Evolutionary conservation across 306 rosid species (phyloP).

Genomic region (Hippophae gyantsensis): DNA sequence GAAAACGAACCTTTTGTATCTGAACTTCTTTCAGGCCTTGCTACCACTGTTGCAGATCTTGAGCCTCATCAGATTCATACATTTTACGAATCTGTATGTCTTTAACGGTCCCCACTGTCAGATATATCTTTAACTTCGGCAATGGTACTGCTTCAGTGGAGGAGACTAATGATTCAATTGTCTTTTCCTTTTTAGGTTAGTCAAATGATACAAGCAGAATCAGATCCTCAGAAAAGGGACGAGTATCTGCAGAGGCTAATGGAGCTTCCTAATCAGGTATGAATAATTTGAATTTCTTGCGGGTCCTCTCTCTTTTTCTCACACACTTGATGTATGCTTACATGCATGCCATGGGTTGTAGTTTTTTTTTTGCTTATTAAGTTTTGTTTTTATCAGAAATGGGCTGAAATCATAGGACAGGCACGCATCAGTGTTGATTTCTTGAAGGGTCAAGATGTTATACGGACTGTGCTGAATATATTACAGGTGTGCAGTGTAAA

Average conservation of each 20-base stretch:
- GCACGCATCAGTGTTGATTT: conserved; percentile 81
- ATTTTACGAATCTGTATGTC: conserved; percentile 85
- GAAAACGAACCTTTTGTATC: conserved; percentile 95
- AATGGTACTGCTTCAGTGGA: background rate
- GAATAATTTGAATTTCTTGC: too few species aligned
- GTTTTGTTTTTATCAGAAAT: conserved; percentile 48
- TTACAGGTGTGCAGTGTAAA: conserved; percentile 51
- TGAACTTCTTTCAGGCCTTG: conserved; percentile 82
- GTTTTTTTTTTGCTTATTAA: background rate
- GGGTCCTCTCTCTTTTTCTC: too few species aligned
- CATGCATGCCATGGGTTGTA: too few species aligned
- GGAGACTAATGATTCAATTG: background rate
- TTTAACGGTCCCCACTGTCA: conserved; percentile 9
- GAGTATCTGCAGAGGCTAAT: conserved; percentile 85
- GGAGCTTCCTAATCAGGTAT: conserved; percentile 90
- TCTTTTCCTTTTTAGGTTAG: conserved; percentile 45
- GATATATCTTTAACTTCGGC: background rate
- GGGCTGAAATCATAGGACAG: conserved; percentile 89
- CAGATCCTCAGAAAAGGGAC: conserved; percentile 81
- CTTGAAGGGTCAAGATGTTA: conserved; percentile 82
- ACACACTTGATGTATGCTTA: too few species aligned
- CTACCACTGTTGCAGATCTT: conserved; percentile 80
- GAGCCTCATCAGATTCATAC: conserved; percentile 92
- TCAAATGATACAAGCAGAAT: conserved; percentile 92
- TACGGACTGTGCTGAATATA: conserved; percentile 88